Base-by-base conservation (phyloP, 1,284 basidiomycete species). In the Heterobasidion occidentale region DNA sequence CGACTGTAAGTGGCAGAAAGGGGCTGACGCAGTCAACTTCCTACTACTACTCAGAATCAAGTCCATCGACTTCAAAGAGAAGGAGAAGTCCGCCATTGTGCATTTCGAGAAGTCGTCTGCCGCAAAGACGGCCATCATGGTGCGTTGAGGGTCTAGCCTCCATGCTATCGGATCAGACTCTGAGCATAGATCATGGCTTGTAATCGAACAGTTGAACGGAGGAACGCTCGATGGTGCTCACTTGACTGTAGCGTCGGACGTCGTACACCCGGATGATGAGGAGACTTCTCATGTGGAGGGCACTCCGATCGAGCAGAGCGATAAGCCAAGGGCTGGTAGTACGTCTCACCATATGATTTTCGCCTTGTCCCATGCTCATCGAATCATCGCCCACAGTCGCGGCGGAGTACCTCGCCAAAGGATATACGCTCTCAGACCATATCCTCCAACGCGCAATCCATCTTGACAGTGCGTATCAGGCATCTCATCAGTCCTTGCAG, bases 401-500 rank as follows among this genome's bases (percentile, higher is more conserved):
- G 19, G 94, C 94, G 44, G 94, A 96, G 70, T 93, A 94, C 71
- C 82, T 98, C 42, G 88, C 91, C 1, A 84, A 81, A 67, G 94
- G 94, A 2, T 97, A 97, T 73, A 67, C 68, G 50, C 79, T 97
- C 45, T 86, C 86, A 20, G 94, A 97, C 68, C 69, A 79, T 56
- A 80, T 94, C 60, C 77, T 97, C 51, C 78, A 89, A 63, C 84
- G 85, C 60, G 92, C 94, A 27, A 97, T 98, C 66, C 90, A 94
- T 58, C 75, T 94, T 53, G 93, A 96, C 72, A 73, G 89, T 91
- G 63, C 63, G 85, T 74, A 19, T 19, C 45, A 12, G 9, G 15
- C 15, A 19, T 33, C 15, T 17, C 12, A 14, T n/a, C 6, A 14
- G 51, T 9, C 14, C 36, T 50, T 45, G 2, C 51, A 14, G 17